Evolutionary conservation across 2,329 filamentous ascomycete species (phyloP).

Genomic region (Epichloe sibirici): DNA sequence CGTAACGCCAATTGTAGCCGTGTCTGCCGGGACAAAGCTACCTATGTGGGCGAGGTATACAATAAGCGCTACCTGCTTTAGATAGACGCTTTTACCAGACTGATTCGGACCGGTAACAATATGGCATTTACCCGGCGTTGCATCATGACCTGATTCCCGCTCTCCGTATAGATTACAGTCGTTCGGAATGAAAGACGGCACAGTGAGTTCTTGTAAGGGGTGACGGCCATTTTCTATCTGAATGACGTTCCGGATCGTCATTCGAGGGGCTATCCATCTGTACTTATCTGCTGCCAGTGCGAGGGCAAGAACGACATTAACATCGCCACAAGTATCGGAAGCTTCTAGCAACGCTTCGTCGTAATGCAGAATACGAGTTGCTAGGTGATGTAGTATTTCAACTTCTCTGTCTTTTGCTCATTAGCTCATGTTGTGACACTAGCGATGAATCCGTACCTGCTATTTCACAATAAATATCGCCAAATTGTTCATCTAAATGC

Average conservation of each 20-base stretch:
- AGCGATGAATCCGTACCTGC: constrained; percentile 44
- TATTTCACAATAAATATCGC: constrained; percentile 76
- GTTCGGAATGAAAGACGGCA: constrained; percentile 74
- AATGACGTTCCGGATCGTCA: constrained; percentile 60
- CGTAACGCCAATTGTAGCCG: constrained; percentile 69
- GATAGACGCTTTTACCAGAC: constrained; percentile 90
- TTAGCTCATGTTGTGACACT: constrained; percentile 11
- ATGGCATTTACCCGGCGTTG: constrained; percentile 36
- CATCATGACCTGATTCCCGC: constrained; percentile 12
- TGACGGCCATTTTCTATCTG: constrained; percentile 71
- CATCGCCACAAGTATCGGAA: constrained; percentile 75
- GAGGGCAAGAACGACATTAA: constrained; percentile 76
- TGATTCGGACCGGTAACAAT: constrained; percentile 89
- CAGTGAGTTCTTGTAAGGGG: constrained; percentile 72
- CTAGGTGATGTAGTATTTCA: constrained; percentile 70
- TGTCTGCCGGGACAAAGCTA: constrained; percentile 75
- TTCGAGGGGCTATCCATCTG: constrained; percentile 53
- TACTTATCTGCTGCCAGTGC: constrained; percentile 66
- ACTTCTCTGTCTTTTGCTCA: constrained; percentile 61
- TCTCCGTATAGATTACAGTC: constrained; percentile 60
- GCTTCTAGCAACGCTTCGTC: constrained; percentile 52
- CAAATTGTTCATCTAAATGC: constrained; percentile 68
- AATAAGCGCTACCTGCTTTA: constrained; percentile 86
- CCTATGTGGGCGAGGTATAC: constrained; percentile 89
- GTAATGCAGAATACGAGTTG: constrained; percentile 56